phyloP scores from a whole-genome alignment of 176 grass and related monocot genomes.

The Chrysopogon serrulatus region DNA sequence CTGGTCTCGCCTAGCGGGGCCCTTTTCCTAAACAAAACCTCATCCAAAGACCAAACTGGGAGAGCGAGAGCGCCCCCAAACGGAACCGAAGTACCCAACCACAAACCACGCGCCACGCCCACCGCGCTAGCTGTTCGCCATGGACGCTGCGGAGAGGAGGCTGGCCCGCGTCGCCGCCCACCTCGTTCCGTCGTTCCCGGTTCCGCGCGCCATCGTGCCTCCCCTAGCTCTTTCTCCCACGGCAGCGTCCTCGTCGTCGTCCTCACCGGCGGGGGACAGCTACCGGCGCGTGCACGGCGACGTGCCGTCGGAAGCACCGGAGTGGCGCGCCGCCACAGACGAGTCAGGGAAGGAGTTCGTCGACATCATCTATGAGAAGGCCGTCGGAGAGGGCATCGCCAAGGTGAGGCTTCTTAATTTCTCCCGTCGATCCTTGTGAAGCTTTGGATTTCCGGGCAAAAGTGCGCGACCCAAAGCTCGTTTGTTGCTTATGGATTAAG shows the following conservation, averaged over 20 bases:
- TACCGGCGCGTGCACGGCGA: constrained; percentile 70
- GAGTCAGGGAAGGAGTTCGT: constrained; percentile 68
- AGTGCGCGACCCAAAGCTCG: not conserved
- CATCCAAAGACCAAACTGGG: constrained; percentile 13
- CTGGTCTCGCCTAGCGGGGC: not conserved
- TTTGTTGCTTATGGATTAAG: not conserved
- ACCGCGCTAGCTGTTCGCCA: not conserved
- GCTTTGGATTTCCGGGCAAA: not conserved
- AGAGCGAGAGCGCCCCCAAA: not conserved
- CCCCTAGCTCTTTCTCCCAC: constrained; percentile 4
- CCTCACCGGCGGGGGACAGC: constrained; percentile 46
- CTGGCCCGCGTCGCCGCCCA: constrained; percentile 57
- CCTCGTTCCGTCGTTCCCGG: constrained; percentile 35
- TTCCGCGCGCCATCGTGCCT: constrained; percentile 5
- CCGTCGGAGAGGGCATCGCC: constrained; percentile 74
- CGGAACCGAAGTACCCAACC: not conserved
- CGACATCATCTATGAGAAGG: constrained; percentile 92
- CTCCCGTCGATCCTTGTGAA: not conserved
- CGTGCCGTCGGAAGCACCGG: constrained; percentile 50
- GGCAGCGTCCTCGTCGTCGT: constrained; percentile 18
- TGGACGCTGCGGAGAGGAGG: constrained; percentile 54
- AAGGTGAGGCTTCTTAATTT: constrained; percentile 51
- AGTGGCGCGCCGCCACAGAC: constrained; percentile 56
- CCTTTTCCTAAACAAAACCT: not conserved
- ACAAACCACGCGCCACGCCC: not conserved